phyloP scores from a whole-genome alignment of 225 moss, liverwort and hornwort species.

The Sphagnum tenellum region DNA sequence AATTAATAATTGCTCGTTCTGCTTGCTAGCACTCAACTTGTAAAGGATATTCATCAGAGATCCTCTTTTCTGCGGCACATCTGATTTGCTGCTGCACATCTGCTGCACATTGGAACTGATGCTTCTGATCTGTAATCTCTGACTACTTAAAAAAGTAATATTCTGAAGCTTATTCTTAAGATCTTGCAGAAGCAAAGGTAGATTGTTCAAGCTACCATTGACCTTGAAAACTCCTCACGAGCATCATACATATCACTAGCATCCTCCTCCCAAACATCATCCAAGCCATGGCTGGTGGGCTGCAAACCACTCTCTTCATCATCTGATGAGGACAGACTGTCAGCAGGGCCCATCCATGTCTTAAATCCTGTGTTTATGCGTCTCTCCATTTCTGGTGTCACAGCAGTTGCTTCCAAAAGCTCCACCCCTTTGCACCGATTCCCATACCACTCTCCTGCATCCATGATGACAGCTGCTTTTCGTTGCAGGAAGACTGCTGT shows the following conservation, averaged over 20 bases:
- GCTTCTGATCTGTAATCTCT: too few species aligned
- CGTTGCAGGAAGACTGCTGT: constrained; percentile 64
- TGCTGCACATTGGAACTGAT: too few species aligned
- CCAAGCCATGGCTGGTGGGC: constrained; percentile 29
- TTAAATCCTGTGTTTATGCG: constrained; percentile 52
- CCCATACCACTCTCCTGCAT: constrained; percentile 70
- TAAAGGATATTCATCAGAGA: too few species aligned
- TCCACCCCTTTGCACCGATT: constrained; percentile 70
- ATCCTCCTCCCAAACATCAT: constrained; percentile 77
- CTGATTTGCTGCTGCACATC: too few species aligned
- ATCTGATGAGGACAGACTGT: constrained; percentile 45
- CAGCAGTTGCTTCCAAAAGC: constrained; percentile 76
- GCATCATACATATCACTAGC: constrained; percentile 43
- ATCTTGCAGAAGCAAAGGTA: too few species aligned
- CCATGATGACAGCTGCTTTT: constrained; percentile 89
- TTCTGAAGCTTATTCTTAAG: too few species aligned
- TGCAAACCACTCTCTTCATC: constrained; percentile 30
- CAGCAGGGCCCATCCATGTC: constrained; percentile 70
- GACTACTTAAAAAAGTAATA: too few species aligned
- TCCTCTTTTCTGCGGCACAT: too few species aligned
- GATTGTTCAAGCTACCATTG: constrained; percentile 21
- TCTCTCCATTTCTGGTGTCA: constrained; percentile 53
- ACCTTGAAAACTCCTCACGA: constrained; percentile 34
- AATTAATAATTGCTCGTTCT: too few species aligned
- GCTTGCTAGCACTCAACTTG: too few species aligned